Base-by-base conservation (phyloP, 208 protist genomes). In the Leishmania tarentolae region DNA sequence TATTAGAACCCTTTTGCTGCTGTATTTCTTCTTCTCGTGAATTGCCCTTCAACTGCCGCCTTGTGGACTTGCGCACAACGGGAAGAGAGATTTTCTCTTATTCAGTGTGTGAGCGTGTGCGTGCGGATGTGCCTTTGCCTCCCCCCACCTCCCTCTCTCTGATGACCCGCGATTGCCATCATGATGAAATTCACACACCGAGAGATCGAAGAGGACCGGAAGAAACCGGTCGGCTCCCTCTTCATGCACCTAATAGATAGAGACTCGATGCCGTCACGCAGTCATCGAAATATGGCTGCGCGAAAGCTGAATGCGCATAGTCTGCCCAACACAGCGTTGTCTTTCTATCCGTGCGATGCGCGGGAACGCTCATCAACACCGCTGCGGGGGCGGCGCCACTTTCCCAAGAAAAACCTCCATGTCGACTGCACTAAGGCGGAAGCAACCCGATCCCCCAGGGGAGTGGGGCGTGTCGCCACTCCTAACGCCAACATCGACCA, bases 211-310 rank as follows among this genome's bases (percentile, higher is more conserved):
- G 88, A 68, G 35, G 85, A 92, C 61, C 81, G 80, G 50, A 76
- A 69, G 76, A 92, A 88, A 71, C 93, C 91, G 6, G 87, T 92
- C 3, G 93, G 93, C 19, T 93, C 93, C 3, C 86, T 95, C 61
- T 96, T 96, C 73, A 81, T 94, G 57, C 79, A 82, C 52, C 61
- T 86, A 19, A 87, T 96, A 78, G 93, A 92, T 78, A 46, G 77
- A 5, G 90, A 94, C 69, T 90, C 88, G 8, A 72, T 87, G 65
- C 73, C 66, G 47, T 86, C 78, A 0, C 76, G 77, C 17, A 61
- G 66, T 5, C 88, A 90, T 47, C 86, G 87, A 42, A 88, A 84
- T n/a, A 53, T 61, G n/a, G 50, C 24, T 5, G 86, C 88, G 0
- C 75, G 79, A 31, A 42, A 42, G 21, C 61, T 81, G 40, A 88